These are phyloP conservation scores for Penicillium lagena DNA, from an alignment of 495 filamentous ascomycete species.

Conservation along the genomic window DNA sequence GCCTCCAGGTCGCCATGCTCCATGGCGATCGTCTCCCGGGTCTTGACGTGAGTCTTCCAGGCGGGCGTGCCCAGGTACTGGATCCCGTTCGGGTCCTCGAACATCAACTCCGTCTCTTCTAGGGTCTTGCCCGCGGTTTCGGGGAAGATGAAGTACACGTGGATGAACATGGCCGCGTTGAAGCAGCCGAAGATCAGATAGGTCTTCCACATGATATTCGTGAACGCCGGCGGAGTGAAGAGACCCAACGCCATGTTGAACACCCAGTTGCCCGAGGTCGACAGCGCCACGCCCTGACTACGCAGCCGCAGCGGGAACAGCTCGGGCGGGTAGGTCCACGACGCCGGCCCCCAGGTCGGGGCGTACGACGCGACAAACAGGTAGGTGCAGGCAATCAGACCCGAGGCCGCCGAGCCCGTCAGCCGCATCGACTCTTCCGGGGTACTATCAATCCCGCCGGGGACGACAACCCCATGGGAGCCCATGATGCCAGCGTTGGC, in stretches of 20 bases:
- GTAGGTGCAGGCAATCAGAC: conserved; percentile 57
- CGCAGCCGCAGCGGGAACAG: conserved; percentile 23
- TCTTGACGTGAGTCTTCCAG: conserved; percentile 50
- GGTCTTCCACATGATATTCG: conserved; percentile 49
- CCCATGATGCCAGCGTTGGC: conserved; percentile 63
- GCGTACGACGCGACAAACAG: conserved; percentile 57
- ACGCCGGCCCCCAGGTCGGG: conserved; percentile 53
- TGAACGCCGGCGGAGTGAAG: conserved; percentile 55
- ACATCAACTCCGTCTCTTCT: conserved; percentile 67
- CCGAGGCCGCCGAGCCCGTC: conserved; percentile 40
- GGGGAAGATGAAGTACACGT: conserved; percentile 75
- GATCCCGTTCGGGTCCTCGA: conserved; percentile 54
- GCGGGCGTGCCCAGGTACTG: conserved; percentile 60
- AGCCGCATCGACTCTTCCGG: conserved; percentile 28
- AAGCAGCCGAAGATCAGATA: conserved; percentile 42
- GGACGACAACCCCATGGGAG: conserved; percentile 41
- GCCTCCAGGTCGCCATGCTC: conserved; percentile 19
- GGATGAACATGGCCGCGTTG: conserved; percentile 36
- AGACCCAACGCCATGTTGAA: conserved; percentile 47
- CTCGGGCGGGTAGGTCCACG: conserved; percentile 5
- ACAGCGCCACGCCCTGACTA: conserved; percentile 58
- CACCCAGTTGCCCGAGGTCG: conserved; percentile 44
- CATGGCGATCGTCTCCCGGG: conserved; percentile 17
- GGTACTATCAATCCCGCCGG: conserved; percentile 32
- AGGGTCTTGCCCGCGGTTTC: conserved; percentile 78